Base-by-base conservation (phyloP, 768 basidiomycete genomes). In the Amanita subjunquillea region DNA sequence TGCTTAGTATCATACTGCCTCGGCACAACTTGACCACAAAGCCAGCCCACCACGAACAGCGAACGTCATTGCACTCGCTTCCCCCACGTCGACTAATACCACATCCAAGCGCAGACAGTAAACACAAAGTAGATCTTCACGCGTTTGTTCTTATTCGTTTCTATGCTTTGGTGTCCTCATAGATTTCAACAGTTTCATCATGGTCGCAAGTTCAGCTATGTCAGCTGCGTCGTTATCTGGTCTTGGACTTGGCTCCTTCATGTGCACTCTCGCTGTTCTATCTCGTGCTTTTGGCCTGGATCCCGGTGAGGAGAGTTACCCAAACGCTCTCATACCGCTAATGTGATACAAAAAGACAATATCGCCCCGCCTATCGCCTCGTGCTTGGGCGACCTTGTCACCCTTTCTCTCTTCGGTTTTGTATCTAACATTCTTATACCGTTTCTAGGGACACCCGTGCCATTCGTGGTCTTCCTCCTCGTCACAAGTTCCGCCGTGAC, bases 341-440 rank as follows among this genome's bases (percentile, higher is more conserved):
- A 46, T 20, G 7, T 17, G 17, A 4, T 17, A 44, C 15, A n/a
- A 17, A 6, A 61, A 91, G 93, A 96, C 63, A 99, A 99, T 65
- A 94, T 98, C 58, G 88, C 94, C 1, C 91, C 96, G 0, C 93
- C 96, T 0, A 75, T 98, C 7, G 96, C 96, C 0, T 81, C 91
- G 2, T 91, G 90, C 59, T 75, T 98, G 2, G 95, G 96, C 4
- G 96, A 98, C 61, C 75, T 99, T 32, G 75, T 98, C 47, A 95
- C 95, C 0, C 80, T 99, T 45, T 75, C 82, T 54, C 81, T 97
- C 51, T 71, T 98, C 25, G 89, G 86, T n/a, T 53, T 70, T 15
- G 72, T 85, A n/a, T 84, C 89, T 5, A 77, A 85, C 2, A 55
- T 80, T n/a, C 76, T 95, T 54, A 79, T 92, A 42, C 69, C 72